phyloP scores from a whole-genome alignment of 768 basidiomycete species.

The Gloeopeniophorella convolvens region DNA sequence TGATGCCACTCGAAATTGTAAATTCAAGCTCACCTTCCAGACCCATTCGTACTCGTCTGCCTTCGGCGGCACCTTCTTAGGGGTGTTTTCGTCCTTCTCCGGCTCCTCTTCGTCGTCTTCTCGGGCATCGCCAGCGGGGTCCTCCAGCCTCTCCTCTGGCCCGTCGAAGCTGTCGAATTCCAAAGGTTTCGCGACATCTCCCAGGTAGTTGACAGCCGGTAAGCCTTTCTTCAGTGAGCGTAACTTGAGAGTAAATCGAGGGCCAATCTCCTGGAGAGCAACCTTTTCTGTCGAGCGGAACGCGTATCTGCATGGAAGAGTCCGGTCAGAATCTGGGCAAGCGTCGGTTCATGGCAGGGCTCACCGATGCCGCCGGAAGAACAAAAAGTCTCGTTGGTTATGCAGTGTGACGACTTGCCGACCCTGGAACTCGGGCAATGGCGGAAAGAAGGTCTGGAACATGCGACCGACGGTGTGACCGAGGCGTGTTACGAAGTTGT shows the following conservation, averaged over 20 bases:
- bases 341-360: constrained; percentile 19
- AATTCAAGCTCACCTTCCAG: constrained; percentile 72
- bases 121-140: constrained; percentile 26
- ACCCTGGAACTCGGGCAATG: constrained; percentile 90
- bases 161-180: constrained; percentile 40
- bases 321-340: constrained; percentile 18
- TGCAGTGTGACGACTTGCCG: constrained; percentile 96
- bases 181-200: constrained; percentile 52
- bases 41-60: constrained; percentile 80
- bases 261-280: constrained; percentile 94
- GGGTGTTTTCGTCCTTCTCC: constrained; percentile 15
- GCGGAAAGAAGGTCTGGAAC: constrained; percentile 96
- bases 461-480: constrained; percentile 91
- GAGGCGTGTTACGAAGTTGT: constrained; percentile 88
- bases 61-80: constrained; percentile 46
- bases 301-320: constrained; percentile 56
- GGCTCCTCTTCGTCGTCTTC: constrained; percentile 21
- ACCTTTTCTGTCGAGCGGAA: constrained; percentile 90
- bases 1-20: neutral
- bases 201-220: constrained; percentile 69
- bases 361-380: constrained; percentile 92
- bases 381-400: constrained; percentile 96
- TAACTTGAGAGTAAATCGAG: constrained; percentile 92
- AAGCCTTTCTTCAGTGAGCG: constrained; percentile 84
- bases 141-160: constrained; percentile 26